Conservation (phyloP, 1,284 basidiomycete species). For the Rhodotorula sp. region DNA sequence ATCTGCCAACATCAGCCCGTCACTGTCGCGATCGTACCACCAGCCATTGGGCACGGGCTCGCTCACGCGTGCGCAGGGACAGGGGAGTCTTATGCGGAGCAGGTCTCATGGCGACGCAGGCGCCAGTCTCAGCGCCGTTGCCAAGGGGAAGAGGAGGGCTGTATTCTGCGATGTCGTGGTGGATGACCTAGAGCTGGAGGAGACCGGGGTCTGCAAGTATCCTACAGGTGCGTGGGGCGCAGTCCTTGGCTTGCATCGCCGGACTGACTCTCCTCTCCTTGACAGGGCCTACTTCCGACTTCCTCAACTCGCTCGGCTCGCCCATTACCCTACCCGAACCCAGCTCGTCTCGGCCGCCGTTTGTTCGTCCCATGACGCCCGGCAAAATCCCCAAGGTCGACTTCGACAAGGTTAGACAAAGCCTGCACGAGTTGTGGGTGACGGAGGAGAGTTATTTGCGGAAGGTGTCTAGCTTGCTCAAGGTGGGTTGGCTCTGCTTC, state of each 20-base stretch:
- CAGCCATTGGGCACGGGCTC: constrained; percentile 25
- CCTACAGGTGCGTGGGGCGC: constrained; percentile 13
- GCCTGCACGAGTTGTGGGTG: constrained; percentile 26
- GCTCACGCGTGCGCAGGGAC: background rate
- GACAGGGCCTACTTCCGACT: constrained; percentile 8
- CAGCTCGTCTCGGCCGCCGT: background rate
- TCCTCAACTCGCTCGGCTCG: constrained; percentile 28
- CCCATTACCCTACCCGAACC: background rate
- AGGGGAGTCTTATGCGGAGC: constrained; percentile 6
- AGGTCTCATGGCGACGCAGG: constrained; percentile 13
- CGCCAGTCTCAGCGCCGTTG: background rate
- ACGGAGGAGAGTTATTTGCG: constrained; percentile 31
- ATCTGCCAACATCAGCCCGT: background rate
- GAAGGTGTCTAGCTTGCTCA: constrained; percentile 27
- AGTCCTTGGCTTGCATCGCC: background rate
- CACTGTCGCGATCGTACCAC: constrained; percentile 16
- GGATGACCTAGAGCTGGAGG: constrained; percentile 11
- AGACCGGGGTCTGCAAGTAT: background rate
- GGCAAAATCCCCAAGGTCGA: constrained; percentile 25
- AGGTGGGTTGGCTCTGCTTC: background rate
- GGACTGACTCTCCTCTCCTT: background rate
- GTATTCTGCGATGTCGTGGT: constrained; percentile 38
- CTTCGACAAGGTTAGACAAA: constrained; percentile 20
- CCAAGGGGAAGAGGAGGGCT: constrained; percentile 3
- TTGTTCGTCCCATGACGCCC: constrained; percentile 15